phyloP scores from a whole-genome alignment of 306 rosid genomes.

The Elaeagnus macrophylla region DNA sequence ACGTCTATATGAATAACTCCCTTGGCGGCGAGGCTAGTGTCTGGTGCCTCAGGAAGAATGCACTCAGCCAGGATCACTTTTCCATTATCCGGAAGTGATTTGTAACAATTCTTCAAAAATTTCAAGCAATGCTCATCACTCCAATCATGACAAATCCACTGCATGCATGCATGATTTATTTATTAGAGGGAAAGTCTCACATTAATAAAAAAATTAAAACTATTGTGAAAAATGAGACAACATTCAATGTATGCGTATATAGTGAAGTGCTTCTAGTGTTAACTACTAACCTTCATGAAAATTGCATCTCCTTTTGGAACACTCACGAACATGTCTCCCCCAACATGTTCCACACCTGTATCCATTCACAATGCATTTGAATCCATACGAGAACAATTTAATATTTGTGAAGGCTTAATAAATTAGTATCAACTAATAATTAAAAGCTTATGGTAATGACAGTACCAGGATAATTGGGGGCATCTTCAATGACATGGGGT shows the following conservation, averaged over 20 bases:
- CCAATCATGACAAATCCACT: slow-evolving; percentile 97
- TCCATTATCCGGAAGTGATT: slow-evolving; percentile 59
- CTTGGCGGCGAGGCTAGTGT: slow-evolving; percentile 70
- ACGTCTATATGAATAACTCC: slow-evolving; percentile 64
- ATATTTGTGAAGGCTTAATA: neutral
- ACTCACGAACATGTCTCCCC: slow-evolving; percentile 89
- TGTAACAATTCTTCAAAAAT: slow-evolving; percentile 69
- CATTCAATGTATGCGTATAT: neutral
- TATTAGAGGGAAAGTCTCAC: no score
- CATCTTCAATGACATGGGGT: slow-evolving; percentile 81
- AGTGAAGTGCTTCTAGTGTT: neutral
- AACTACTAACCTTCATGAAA: slow-evolving; percentile 65
- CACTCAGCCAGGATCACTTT: slow-evolving; percentile 90
- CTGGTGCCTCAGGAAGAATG: slow-evolving; percentile 83
- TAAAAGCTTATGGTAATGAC: neutral
- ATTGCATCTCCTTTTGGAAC: slow-evolving; percentile 82
- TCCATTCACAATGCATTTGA: slow-evolving; percentile 2
- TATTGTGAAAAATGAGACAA: slow-evolving; percentile 8
- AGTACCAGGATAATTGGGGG: slow-evolving; percentile 60
- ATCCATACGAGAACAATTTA: no score
- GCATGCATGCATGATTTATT: slow-evolving; percentile 20
- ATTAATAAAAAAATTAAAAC: neutral
- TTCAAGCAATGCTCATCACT: slow-evolving; percentile 84
- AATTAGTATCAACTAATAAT: no score
- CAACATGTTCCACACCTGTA: slow-evolving; percentile 85